Conservation (phyloP, 768 basidiomycete species). For the Mycena olivaceomarginata region DNA sequence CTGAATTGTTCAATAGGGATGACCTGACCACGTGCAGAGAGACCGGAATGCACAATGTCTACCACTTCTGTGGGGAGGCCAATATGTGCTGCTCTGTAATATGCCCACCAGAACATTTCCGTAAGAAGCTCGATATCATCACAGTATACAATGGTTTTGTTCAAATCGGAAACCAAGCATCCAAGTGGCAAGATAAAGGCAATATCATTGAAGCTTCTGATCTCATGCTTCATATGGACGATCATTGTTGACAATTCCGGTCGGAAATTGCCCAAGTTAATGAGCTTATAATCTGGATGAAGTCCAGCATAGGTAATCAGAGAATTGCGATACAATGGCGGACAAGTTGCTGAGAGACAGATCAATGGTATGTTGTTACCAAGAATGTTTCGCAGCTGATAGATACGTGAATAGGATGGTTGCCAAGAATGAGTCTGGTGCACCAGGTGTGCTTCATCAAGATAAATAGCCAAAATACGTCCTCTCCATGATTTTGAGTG, state of each 20-base stretch:
- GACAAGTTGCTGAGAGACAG: constrained; percentile 43
- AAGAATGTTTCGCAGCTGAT: constrained; percentile 38
- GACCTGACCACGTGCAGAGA: constrained; percentile 45
- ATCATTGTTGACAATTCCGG: constrained; percentile 48
- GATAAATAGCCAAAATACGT: constrained; percentile 45
- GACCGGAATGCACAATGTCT: constrained; percentile 47
- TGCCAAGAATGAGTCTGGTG: constrained; percentile 25
- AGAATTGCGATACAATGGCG: constrained; percentile 37
- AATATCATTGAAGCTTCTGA: constrained; percentile 44
- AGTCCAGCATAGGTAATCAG: constrained; percentile 39
- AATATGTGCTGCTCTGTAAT: constrained; percentile 19
- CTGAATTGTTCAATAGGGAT: constrained; percentile 39
- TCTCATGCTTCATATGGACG: constrained; percentile 37
- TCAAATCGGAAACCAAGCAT: neutral
- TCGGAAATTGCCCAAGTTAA: constrained; percentile 47
- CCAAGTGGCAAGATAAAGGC: constrained; percentile 43
- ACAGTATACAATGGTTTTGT: constrained; percentile 39
- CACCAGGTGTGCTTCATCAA: constrained; percentile 34
- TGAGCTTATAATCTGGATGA: constrained; percentile 38
- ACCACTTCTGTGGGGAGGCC: constrained; percentile 34
- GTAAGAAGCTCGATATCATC: constrained; percentile 46
- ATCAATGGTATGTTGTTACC: constrained; percentile 42
- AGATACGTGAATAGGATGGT: constrained; percentile 15
- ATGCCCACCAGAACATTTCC: constrained; percentile 49
- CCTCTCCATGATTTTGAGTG: constrained; percentile 43